Evolutionary conservation across 805 yeast genomes (phyloP).

Genomic region (Pichia paraexigua): DNA sequence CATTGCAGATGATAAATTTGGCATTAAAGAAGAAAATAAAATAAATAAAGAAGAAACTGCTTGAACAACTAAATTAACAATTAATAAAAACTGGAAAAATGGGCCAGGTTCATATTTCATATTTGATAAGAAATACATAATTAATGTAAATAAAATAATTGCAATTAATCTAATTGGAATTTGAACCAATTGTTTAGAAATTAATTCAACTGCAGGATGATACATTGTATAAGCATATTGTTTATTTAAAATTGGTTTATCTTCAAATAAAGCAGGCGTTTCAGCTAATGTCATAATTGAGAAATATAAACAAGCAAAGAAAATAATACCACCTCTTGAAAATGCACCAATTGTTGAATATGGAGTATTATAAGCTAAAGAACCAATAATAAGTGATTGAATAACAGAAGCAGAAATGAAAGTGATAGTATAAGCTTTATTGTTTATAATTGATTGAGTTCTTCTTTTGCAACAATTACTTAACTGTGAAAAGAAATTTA

Average conservation of each 20-base stretch:
- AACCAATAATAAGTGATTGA: slow-evolving; percentile 54
- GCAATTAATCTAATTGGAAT: slow-evolving; percentile 49
- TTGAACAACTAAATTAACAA: slow-evolving; percentile 32
- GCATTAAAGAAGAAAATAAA: slow-evolving; percentile 42
- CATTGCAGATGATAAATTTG: slow-evolving; percentile 49
- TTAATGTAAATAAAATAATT: slow-evolving; percentile 38
- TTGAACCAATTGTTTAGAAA: slow-evolving; percentile 49
- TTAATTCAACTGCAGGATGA: slow-evolving; percentile 57
- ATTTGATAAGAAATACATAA: slow-evolving; percentile 45
- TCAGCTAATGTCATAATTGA: slow-evolving; percentile 57
- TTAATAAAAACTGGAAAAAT: slow-evolving; percentile 42
- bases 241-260: slow-evolving; percentile 56
- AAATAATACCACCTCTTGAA: slow-evolving; percentile 56
- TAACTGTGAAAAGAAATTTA: slow-evolving; percentile 42
- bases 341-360: slow-evolving; percentile 47
- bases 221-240: slow-evolving; percentile 57
- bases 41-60: slow-evolving; percentile 47
- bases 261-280: slow-evolving; percentile 49
- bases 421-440: slow-evolving; percentile 44
- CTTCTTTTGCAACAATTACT: slow-evolving; percentile 47
- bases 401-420: slow-evolving; percentile 44
- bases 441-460: slow-evolving; percentile 45
- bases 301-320: slow-evolving; percentile 52
- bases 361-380: slow-evolving; percentile 47
- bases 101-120: slow-evolving; percentile 47